Conservation (phyloP, 441 rosid species). For the Aleurites moluccanus region DNA sequence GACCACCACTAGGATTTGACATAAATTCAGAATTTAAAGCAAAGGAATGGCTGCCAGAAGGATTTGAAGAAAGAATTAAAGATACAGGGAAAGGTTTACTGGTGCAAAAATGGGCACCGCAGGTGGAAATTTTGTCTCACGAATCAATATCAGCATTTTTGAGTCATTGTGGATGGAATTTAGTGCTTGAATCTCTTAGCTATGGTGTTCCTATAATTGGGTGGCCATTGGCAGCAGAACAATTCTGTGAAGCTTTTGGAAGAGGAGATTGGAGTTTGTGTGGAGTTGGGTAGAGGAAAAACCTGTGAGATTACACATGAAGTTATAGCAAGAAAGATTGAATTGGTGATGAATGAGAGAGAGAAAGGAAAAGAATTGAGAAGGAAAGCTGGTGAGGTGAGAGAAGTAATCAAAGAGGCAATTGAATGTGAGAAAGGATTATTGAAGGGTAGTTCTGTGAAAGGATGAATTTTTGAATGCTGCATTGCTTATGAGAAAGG, state of each 20-base stretch:
- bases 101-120: constrained; percentile 69
- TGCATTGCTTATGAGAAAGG: constrained; percentile 30
- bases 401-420: constrained; percentile 39
- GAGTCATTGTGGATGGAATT: constrained; percentile 88
- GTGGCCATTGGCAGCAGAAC: constrained; percentile 82
- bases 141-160: constrained; percentile 50
- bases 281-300: constrained; percentile 70
- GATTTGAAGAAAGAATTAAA: constrained; percentile 44
- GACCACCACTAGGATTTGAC: constrained; percentile 67
- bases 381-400: constrained; percentile 38
- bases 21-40: constrained; percentile 46
- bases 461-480: constrained; percentile 54
- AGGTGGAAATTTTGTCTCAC: constrained; percentile 59
- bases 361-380: constrained; percentile 45
- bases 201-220: constrained; percentile 70
- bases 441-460: constrained; percentile 46
- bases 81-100: constrained; percentile 46
- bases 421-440: constrained; percentile 30
- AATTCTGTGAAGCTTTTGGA: constrained; percentile 60
- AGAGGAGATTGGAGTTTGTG: constrained; percentile 52
- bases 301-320: constrained; percentile 43
- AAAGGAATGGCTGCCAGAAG: constrained; percentile 50
- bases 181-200: constrained; percentile 59
- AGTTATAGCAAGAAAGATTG: constrained; percentile 44
- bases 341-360: constrained; percentile 48